phyloP scores from a whole-genome alignment of 139 green algal genomes.

The Parachlorella kessleri region DNA sequence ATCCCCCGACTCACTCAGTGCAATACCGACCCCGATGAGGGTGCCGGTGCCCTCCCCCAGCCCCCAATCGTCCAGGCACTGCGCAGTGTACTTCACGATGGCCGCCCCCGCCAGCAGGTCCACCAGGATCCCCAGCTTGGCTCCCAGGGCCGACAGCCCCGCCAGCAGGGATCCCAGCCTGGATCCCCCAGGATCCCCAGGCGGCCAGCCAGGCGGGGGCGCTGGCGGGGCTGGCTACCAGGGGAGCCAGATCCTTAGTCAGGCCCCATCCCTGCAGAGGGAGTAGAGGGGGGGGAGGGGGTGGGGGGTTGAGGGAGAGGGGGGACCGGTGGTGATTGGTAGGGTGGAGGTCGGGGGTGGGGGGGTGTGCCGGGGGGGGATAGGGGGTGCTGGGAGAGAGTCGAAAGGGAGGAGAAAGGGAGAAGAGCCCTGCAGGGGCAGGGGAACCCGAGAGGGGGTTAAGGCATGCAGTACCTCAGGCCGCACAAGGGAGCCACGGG shows the following conservation, averaged over 20 bases:
- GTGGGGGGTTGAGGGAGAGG: too few relatives aligned
- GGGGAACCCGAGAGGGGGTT: too few relatives aligned
- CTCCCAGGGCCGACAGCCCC: background rate
- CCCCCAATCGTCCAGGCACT: conserved; percentile 10
- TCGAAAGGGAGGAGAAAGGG: too few relatives aligned
- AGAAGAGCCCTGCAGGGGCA: too few relatives aligned
- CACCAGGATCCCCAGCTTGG: background rate
- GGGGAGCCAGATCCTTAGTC: background rate
- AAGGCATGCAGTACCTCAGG: background rate
- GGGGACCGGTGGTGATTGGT: too few relatives aligned
- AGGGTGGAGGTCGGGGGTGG: too few relatives aligned
- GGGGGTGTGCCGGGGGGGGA: too few relatives aligned
- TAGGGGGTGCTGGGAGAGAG: too few relatives aligned
- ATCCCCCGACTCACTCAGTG: conserved; percentile 4
- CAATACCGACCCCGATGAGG: conserved; percentile 27
- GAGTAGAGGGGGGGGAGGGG: too few relatives aligned
- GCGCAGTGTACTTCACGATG: conserved; percentile 1
- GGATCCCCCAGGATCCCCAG: background rate
- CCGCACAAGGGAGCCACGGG: too few relatives aligned
- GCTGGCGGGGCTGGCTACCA: background rate
- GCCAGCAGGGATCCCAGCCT: background rate
- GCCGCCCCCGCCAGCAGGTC: background rate
- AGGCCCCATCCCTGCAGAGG: background rate
- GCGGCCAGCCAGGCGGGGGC: background rate
- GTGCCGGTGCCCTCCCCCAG: conserved; percentile 24